A percentile compares a stretch with the other conserved stretches of the same genome.
Evolutionary conservation across 2,329 filamentous ascomycete species (phyloP).

Genomic region (Neophaeococcomyces mojaviensis): DNA sequence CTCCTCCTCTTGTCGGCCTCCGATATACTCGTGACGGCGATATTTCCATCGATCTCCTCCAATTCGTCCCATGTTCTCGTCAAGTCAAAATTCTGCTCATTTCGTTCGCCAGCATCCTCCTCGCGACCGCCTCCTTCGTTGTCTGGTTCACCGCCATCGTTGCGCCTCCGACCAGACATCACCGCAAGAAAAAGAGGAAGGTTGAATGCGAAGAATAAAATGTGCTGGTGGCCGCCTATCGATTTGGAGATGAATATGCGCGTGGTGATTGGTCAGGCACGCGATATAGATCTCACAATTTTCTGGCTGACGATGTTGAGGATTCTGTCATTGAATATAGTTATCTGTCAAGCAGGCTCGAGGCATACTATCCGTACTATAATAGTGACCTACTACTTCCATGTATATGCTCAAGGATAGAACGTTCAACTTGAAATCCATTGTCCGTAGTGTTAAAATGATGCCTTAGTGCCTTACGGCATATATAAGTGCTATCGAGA

Average conservation of each 20-base stretch:
- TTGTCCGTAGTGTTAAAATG: too few relatives aligned
- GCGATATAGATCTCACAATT: too few relatives aligned
- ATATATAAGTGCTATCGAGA: too few relatives aligned
- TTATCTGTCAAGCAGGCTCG: too few relatives aligned
- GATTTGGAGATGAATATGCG: constrained; percentile 10
- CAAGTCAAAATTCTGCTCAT: constrained; percentile 41
- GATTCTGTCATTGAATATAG: too few relatives aligned
- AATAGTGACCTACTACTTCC: too few relatives aligned
- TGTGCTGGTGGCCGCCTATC: constrained; percentile 4
- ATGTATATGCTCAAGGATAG: too few relatives aligned
- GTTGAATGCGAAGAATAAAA: constrained; percentile 37
- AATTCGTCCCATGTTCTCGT: constrained; percentile 57
- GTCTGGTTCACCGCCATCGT: constrained; percentile 31
- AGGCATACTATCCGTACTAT: too few relatives aligned
- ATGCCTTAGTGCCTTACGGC: too few relatives aligned
- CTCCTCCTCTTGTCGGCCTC: constrained; percentile 76
- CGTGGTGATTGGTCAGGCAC: background rate
- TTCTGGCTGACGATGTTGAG: too few relatives aligned
- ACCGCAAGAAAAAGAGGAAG: constrained; percentile 30
- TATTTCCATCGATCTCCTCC: constrained; percentile 70
- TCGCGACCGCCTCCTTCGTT: constrained; percentile 30
- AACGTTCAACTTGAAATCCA: too few relatives aligned
- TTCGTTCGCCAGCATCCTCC: constrained; percentile 23
- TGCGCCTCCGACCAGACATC: constrained; percentile 8
- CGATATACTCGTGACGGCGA: constrained; percentile 64